A percentile compares a stretch with the other conserved stretches of the same genome.
phyloP scores from a whole-genome alignment of 1,284 basidiomycete genomes.

The Earliella scabrosa region DNA sequence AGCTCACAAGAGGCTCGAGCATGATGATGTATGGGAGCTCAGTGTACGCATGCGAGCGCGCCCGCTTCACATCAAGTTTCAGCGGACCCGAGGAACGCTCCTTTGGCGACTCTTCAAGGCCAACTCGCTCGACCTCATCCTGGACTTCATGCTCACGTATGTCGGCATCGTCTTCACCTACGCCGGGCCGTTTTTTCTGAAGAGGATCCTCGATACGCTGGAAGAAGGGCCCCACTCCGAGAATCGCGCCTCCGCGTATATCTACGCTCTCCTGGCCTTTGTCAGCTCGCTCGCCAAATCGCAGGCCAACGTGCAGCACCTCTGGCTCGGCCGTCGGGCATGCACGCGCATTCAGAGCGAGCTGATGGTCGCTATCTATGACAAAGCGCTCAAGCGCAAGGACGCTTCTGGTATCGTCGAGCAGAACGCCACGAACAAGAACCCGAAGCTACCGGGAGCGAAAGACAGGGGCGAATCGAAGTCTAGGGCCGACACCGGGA shows the following conservation, averaged over 20 bases:
- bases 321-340: slow-evolving; percentile 80
- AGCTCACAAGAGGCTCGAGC: slow-evolving; percentile 61
- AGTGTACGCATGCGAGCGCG: slow-evolving; percentile 72
- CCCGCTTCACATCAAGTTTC: slow-evolving; percentile 68
- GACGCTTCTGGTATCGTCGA: slow-evolving; percentile 83
- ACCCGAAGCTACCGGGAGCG: slow-evolving; percentile 29
- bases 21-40: slow-evolving; percentile 73
- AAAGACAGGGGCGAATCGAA: slow-evolving; percentile 55
- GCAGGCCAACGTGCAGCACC: slow-evolving; percentile 74
- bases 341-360: slow-evolving; percentile 70
- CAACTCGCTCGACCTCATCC: slow-evolving; percentile 73
- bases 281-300: slow-evolving; percentile 61
- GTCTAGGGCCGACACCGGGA: slow-evolving; percentile 73
- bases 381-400: slow-evolving; percentile 86
- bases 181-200: slow-evolving; percentile 68
- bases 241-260: slow-evolving; percentile 63
- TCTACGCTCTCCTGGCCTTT: slow-evolving; percentile 74
- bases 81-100: slow-evolving; percentile 51
- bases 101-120: slow-evolving; percentile 66
- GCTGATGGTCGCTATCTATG: slow-evolving; percentile 85
- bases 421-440: slow-evolving; percentile 45
- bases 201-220: slow-evolving; percentile 57
- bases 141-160: slow-evolving; percentile 72
- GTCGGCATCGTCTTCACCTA: slow-evolving; percentile 74
- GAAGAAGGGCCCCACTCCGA: slow-evolving; percentile 40